Conservation (phyloP, 345 rosid genomes). For the Pistacia atlantica region DNA sequence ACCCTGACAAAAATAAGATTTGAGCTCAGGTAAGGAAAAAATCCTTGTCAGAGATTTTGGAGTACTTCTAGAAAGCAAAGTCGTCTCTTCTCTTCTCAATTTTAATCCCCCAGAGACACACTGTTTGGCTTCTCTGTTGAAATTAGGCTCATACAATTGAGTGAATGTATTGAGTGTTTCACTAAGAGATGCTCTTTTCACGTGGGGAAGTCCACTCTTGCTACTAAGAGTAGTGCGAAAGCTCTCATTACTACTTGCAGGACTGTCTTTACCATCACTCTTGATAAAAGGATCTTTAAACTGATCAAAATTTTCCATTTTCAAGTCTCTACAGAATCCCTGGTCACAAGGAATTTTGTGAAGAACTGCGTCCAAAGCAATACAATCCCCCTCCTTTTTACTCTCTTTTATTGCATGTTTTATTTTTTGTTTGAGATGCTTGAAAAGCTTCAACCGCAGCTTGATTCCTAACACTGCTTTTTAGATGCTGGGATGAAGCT, state of each 20-base stretch:
- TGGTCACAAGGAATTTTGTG: constrained; percentile 73
- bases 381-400: constrained; percentile 65
- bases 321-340: constrained; percentile 56
- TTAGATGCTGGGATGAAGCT: constrained; percentile 32
- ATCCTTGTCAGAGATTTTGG: constrained; percentile 53
- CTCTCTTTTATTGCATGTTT: constrained; percentile 57
- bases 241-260: constrained; percentile 16
- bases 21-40: constrained; percentile 64
- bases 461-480: constrained; percentile 41
- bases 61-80: constrained; percentile 14
- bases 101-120: constrained; percentile 29
- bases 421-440: constrained; percentile 69
- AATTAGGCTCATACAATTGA: constrained; percentile 57
- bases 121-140: constrained; percentile 48
- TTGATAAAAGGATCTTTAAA: constrained; percentile 26
- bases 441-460: constrained; percentile 56
- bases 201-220: constrained; percentile 15
- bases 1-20: constrained; percentile 24
- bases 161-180: constrained; percentile 65
- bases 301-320: constrained; percentile 35
- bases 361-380: constrained; percentile 78
- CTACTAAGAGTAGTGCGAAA: constrained; percentile 13
- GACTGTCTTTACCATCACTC: constrained; percentile 23
- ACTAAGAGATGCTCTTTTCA: constrained; percentile 57
- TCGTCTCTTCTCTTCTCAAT: constrained; percentile 34